These are phyloP conservation scores for Ajuga chamaepitys DNA, from an alignment of 257 asterid genomes.

Conservation along the genomic window DNA sequence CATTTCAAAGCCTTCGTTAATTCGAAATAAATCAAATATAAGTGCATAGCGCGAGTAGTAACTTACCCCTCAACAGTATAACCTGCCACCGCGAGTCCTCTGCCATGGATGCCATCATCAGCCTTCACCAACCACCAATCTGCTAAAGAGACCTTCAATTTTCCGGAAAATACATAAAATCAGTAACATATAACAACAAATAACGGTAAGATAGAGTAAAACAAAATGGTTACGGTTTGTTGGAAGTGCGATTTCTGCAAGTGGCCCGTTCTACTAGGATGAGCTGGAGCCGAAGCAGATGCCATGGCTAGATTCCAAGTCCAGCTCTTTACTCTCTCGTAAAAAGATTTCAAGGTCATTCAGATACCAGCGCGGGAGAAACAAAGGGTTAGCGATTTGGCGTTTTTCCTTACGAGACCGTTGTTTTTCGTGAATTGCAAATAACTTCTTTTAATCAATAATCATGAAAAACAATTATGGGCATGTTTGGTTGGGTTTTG, in stretches of 20 bases:
- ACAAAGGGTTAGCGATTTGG: too few species aligned
- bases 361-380: background rate
- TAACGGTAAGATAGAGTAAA: background rate
- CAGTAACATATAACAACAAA: background rate
- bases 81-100: conserved; percentile 56
- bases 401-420: too few species aligned
- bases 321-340: background rate
- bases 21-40: background rate
- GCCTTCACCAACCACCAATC: conserved; percentile 78
- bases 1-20: background rate
- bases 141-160: conserved; percentile 41
- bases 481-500: too few species aligned
- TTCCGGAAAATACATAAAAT: background rate
- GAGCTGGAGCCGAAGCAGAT: conserved; percentile 18
- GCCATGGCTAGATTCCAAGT: conserved; percentile 13
- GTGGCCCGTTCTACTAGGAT: background rate
- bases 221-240: conserved; percentile 32
- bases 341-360: background rate
- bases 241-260: conserved; percentile 32
- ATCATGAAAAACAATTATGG: too few species aligned
- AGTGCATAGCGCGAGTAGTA: background rate
- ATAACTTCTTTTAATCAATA: too few species aligned
- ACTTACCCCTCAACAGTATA: conserved; percentile 39
- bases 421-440: too few species aligned
- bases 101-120: conserved; percentile 33